Base-by-base conservation (phyloP, 2,329 filamentous ascomycete genomes). In the Pyrenochaeta sp. region DNA sequence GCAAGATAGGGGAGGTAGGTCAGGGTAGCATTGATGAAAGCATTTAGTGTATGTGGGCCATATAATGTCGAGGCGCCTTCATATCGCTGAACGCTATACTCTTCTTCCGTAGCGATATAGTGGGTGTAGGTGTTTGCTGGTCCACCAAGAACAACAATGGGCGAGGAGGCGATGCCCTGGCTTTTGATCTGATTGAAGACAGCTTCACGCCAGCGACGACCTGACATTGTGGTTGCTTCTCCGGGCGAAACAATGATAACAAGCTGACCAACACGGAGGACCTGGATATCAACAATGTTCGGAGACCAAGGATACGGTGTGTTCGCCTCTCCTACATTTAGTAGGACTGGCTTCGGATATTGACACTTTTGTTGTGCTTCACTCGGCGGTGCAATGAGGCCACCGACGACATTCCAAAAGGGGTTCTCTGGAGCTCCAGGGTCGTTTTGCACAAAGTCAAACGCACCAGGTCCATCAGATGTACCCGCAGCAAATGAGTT, bases 401-500 rank as follows among this genome's bases (percentile, higher is more conserved):
- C 81, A 2, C 89, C 85, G 3, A 95, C 90, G 6, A 89, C 75
- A 17, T 78, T 77, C 93, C 93, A 96, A 3, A 96, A 73, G 0
- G 90, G 90, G 53, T 88, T 92, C 27, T 86, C 81, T 0, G 90
- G 86, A n/a, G 82, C 77, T 21, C 85, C 86, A 0, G 86, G 86
- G 53, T 89, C 82, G 54, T 91, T 92, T 65, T 97, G 93, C 1
- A 89, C 94, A 67, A 97, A 96, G 71, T 97, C 93, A 61, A 96
- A 96, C 0, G 85, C 85, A 1, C 93, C 93, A 0, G 93, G 92
- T 5, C 93, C 90, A 67, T 97, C 93, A 0, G 90, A 89, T 0
- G 93, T 97, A 8, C 93, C 93, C 1, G 89, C 93, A 0, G 93
- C 93, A 66, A 97, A 97, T 0, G 89, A 92, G 67, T 94, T 96